Percentiles rank a stretch among this genome's conserved stretches.
These are phyloP conservation scores for Chlamydomonas schloesseri DNA, from an alignment of 139 green algal species.

Conservation along the genomic window DNA sequence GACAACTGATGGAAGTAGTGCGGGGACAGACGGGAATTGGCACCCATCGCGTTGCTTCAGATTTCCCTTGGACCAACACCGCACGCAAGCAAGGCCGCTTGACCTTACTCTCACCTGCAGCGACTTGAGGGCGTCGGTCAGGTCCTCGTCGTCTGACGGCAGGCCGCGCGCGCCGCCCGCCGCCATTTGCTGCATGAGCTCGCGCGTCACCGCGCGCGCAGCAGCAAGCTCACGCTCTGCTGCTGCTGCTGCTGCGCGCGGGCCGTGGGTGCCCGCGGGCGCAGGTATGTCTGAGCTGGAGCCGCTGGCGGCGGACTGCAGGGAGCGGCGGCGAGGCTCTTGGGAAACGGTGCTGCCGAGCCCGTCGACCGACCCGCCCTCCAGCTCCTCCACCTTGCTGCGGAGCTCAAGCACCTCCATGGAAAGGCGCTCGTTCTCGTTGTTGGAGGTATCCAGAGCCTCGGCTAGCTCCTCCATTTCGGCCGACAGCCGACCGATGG, in stretches of 20 bases:
- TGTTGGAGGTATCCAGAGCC: conserved; percentile 8
- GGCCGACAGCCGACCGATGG: neutral
- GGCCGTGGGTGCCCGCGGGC: neutral
- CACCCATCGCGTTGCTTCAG: too few species aligned
- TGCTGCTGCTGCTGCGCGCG: neutral
- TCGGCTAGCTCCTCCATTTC: conserved; percentile 43
- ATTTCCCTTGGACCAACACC: too few species aligned
- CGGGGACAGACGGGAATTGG: too few species aligned
- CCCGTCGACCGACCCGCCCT: neutral
- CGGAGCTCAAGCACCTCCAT: conserved; percentile 13
- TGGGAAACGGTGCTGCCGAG: too few species aligned
- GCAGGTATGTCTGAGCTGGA: neutral
- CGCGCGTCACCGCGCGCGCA: neutral
- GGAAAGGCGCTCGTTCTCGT: conserved; percentile 34
- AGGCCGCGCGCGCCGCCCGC: neutral
- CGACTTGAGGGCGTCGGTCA: neutral
- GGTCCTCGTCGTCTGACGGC: neutral
- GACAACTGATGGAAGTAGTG: too few species aligned
- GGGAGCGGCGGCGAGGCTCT: neutral
- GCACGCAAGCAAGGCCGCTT: too few species aligned
- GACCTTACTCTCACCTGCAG: conserved; percentile 23
- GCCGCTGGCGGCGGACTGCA: neutral
- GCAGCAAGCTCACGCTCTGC: neutral
- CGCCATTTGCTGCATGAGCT: neutral
- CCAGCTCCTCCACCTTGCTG: conserved; percentile 1